Conservation (phyloP, 129 eudicot species). For the Silybum marianum region DNA sequence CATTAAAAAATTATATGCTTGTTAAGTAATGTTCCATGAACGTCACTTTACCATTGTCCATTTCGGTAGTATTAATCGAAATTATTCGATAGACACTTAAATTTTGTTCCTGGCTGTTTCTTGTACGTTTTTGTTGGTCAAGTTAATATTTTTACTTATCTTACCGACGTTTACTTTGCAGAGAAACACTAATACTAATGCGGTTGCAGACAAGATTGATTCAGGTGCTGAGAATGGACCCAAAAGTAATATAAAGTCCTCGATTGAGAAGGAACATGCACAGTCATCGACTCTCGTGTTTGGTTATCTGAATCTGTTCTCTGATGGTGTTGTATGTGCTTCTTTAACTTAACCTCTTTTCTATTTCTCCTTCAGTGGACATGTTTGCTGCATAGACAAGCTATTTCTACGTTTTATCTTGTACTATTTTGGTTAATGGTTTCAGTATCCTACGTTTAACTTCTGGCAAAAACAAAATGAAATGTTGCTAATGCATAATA, state of each 20-base stretch:
- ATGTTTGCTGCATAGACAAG: background rate
- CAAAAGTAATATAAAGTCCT: conserved; percentile 19
- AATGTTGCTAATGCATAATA: background rate
- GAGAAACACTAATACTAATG: conserved; percentile 52
- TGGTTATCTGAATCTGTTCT: conserved; percentile 93
- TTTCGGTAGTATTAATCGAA: no score
- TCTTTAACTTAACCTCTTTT: background rate
- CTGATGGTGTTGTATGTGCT: conserved; percentile 90
- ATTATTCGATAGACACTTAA: no score
- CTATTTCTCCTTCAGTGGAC: background rate
- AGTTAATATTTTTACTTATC: background rate
- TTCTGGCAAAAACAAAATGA: background rate
- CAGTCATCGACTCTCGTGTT: conserved; percentile 81
- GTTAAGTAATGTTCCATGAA: no score
- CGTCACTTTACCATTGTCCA: no score
- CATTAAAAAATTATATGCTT: no score
- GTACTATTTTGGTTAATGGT: background rate
- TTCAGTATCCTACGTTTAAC: conserved; percentile 6
- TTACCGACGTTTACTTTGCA: conserved; percentile 30
- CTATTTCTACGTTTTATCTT: background rate
- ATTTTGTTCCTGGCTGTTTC: no score
- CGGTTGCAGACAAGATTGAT: conserved; percentile 35
- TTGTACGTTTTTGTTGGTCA: background rate
- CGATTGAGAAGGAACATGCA: conserved; percentile 36
- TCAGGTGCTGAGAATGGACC: conserved; percentile 35